Evolutionary conservation across 805 yeast species (phyloP).

Genomic region (Candida glaebosa): DNA sequence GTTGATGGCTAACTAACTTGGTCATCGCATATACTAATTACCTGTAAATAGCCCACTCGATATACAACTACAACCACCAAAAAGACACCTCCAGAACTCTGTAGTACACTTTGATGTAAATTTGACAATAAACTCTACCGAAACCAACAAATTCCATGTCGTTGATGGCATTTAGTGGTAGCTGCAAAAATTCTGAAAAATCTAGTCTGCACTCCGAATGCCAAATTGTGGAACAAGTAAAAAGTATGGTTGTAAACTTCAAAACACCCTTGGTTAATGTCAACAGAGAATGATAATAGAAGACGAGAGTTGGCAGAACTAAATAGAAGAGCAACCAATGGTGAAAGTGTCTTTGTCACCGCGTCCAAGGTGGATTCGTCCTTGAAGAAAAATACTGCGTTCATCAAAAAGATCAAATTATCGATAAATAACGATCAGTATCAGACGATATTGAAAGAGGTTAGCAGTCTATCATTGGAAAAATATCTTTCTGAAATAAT

Average conservation of each 20-base stretch:
- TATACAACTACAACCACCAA: background rate
- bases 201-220: too few species aligned
- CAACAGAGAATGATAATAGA: constrained; percentile 15
- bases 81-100: too few species aligned
- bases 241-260: too few species aligned
- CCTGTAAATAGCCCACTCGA: constrained; percentile 4
- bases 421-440: constrained; percentile 52
- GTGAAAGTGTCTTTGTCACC: constrained; percentile 22
- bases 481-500: constrained; percentile 73
- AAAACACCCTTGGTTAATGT: constrained; percentile 10
- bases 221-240: too few species aligned
- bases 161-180: background rate
- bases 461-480: constrained; percentile 59
- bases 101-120: too few species aligned
- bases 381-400: constrained; percentile 77
- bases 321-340: constrained; percentile 54
- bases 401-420: constrained; percentile 64
- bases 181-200: background rate
- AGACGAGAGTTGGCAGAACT: constrained; percentile 23
- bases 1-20: background rate
- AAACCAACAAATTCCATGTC: background rate
- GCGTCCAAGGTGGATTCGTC: constrained; percentile 59
- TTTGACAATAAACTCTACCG: too few species aligned
- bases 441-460: constrained; percentile 52
- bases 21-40: background rate